Percentiles rank a stretch among this genome's conserved stretches.
Conservation (phyloP, 1,284 basidiomycete species). For the Xanthoconium separans region DNA sequence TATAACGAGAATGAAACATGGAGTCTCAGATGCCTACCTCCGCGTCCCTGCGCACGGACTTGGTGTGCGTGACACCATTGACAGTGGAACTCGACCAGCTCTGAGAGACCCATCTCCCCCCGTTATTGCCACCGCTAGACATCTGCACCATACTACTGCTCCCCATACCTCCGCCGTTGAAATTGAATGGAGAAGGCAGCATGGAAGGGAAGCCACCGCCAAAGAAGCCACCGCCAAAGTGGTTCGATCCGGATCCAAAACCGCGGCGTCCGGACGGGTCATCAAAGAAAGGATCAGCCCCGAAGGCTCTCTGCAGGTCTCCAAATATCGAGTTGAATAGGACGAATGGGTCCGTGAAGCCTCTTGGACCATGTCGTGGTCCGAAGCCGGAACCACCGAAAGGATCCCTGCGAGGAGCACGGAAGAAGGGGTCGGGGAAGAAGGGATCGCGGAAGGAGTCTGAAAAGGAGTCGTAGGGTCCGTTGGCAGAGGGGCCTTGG, state of each 20-base stretch:
- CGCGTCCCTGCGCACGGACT: conserved; percentile 55
- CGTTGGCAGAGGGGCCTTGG: conserved; percentile 31
- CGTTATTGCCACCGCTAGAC: conserved; percentile 16
- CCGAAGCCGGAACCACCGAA: conserved; percentile 25
- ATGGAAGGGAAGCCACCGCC: conserved; percentile 9
- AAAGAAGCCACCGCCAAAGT: conserved; percentile 26
- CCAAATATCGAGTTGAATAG: conserved; percentile 70
- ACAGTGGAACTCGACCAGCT: conserved; percentile 52
- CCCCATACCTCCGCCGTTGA: conserved; percentile 14
- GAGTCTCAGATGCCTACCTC: conserved; percentile 39
- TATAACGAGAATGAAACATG: background rate
- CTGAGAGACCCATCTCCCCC: conserved; percentile 47
- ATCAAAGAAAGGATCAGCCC: conserved; percentile 22
- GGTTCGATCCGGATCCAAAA: conserved; percentile 27
- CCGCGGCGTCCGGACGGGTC: conserved; percentile 12
- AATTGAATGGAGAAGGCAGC: conserved; percentile 12
- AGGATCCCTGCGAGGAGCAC: conserved; percentile 25
- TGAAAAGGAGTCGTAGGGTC: conserved; percentile 32
- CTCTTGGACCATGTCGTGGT: conserved; percentile 21
- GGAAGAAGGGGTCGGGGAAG: conserved; percentile 31
- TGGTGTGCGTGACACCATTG: conserved; percentile 65
- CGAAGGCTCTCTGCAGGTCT: conserved; percentile 39
- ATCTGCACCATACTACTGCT: conserved; percentile 11
- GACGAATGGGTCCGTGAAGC: conserved; percentile 71
- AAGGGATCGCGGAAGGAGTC: conserved; percentile 37